Evolutionary conservation across 345 rosid genomes (phyloP), one percentile per base, ranked within the genome.

Genomic region (Citropsis articulata): DNA sequence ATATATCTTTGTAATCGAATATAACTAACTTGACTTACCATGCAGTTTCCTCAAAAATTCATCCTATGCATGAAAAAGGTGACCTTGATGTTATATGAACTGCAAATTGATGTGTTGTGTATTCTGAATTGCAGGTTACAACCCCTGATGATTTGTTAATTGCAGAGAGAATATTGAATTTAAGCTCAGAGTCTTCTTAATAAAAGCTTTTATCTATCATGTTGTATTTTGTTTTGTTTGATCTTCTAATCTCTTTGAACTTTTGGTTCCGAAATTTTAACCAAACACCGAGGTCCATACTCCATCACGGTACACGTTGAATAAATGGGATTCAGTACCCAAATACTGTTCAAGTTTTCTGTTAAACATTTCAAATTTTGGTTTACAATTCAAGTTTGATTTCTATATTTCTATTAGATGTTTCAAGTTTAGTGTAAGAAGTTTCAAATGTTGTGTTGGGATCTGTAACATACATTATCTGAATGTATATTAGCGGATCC

Each of bases 121-220:
- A 45, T 45, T 73, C 66, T 56, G 25, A 59, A 57, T 70, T 67
- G 78, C 85, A 93, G 98, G 95, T 95, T 71, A 95, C 98, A 33
- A 95, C 98, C 42, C 98, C 98, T 1, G 98, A 95, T 84, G 98
- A 95, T 86, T 75, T 95, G 83, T 82, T 91, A 81, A 90, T 91
- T 35, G 97, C 98, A 0, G 98, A 95, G 89, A 91, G 95, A 80
- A 92, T 95, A 74, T 80, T 95, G 83, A 85, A 80, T 75, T 71
- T 77, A 84, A 82, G 28, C 71, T 73, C 71, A 25, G 79, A 75
- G 30, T 56, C 61, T 67, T 55, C 72, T 27, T 60, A 75, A 64
- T 66, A 71, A 73, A 45, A 42, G 21, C 7, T 19, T 24, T 42
- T 24, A 16, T 21, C 57, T 14, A 24, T 78, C 8, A 27, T 57